A percentile compares a stretch with the other conserved stretches of the same genome.
Conservation (phyloP, 495 filamentous ascomycete genomes). For the Annulohypoxylon nitens region DNA sequence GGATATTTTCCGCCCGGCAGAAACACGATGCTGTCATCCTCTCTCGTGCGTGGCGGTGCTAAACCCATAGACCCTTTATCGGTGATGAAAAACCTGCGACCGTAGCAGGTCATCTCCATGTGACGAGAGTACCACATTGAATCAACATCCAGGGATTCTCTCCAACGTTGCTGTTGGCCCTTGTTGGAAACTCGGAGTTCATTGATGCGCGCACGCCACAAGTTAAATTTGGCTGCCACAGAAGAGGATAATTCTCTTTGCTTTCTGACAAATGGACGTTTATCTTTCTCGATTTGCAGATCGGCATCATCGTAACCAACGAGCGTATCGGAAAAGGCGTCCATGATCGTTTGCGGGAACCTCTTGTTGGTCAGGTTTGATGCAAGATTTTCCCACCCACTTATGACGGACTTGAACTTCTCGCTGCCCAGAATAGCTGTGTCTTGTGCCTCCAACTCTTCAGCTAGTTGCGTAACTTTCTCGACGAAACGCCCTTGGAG, state of each 20-base stretch:
- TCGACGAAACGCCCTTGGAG: constrained; percentile 16
- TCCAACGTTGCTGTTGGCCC: neutral
- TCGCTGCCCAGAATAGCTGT: neutral
- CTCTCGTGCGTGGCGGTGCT: constrained; percentile 17
- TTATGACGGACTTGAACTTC: constrained; percentile 1
- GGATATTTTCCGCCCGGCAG: constrained; percentile 32
- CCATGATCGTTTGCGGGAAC: constrained; percentile 16
- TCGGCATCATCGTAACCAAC: constrained; percentile 19
- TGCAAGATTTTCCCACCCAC: constrained; percentile 23
- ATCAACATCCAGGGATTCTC: neutral
- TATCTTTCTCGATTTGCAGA: constrained; percentile 24
- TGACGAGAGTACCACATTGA: constrained; percentile 12
- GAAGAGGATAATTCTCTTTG: neutral
- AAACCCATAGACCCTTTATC: constrained; percentile 34
- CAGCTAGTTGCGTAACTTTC: constrained; percentile 16
- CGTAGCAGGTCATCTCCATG: constrained; percentile 26
- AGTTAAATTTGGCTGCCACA: neutral
- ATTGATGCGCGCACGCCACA: constrained; percentile 15
- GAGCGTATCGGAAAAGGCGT: constrained; percentile 35
- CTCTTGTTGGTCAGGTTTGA: constrained; percentile 18
- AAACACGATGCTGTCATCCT: constrained; percentile 29
- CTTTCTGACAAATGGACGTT: constrained; percentile 11
- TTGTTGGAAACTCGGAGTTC: neutral
- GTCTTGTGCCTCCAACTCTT: constrained; percentile 3
- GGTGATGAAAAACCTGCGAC: constrained; percentile 28